phyloP scores from a whole-genome alignment of 768 basidiomycete species.

The Termitomyces sp. region DNA sequence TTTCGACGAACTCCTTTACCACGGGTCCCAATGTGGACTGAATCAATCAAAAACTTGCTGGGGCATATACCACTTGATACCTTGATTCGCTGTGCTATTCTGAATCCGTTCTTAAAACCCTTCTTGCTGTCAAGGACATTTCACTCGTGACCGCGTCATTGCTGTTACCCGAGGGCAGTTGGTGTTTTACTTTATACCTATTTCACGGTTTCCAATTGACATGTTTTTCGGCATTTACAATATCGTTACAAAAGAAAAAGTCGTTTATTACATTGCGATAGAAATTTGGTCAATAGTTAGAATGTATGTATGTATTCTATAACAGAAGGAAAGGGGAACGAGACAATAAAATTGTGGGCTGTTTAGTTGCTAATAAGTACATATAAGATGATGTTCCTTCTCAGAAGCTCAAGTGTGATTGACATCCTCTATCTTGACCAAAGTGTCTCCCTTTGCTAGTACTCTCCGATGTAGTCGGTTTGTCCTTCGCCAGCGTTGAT shows the following conservation, averaged over 20 bases:
- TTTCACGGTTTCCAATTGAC: background rate
- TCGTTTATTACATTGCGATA: too few species aligned
- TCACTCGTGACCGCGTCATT: too few species aligned
- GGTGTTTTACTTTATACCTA: background rate
- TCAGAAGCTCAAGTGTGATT: too few species aligned
- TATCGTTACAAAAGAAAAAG: too few species aligned
- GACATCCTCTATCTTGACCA: too few species aligned
- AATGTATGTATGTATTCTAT: background rate
- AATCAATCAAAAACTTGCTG: background rate
- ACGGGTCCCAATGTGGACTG: background rate
- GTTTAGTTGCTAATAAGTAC: too few species aligned
- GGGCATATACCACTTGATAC: background rate
- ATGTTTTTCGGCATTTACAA: background rate
- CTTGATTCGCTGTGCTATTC: background rate
- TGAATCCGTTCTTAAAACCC: background rate
- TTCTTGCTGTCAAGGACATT: background rate
- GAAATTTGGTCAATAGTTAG: too few species aligned
- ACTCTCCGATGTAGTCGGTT: background rate
- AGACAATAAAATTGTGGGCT: too few species aligned
- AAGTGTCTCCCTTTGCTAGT: too few species aligned
- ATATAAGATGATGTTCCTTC: too few species aligned
- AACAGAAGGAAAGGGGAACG: background rate
- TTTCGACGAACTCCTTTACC: background rate
- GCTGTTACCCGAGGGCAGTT: background rate
- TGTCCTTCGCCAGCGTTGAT: background rate